phyloP scores from a whole-genome alignment of 352 stramenopile species.

The Globisporangium cystogenes region DNA sequence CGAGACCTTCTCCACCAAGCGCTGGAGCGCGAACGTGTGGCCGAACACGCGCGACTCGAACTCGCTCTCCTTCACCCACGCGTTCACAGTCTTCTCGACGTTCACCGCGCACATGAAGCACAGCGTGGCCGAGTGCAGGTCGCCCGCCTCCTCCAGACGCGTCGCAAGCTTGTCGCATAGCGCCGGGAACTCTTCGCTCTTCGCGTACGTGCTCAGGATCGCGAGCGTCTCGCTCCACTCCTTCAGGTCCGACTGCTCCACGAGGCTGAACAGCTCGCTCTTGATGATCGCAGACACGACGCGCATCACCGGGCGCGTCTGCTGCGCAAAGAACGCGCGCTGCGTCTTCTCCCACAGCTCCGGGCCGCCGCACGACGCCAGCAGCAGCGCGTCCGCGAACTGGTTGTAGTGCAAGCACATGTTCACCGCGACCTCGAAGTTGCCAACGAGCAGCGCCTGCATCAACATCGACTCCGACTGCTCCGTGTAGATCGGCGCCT shows the following conservation, averaged over 20 bases:
- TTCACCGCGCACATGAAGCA: conserved; percentile 98
- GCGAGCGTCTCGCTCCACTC: conserved; percentile 97
- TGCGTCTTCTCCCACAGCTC: conserved; percentile 97
- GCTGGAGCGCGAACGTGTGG: conserved; percentile 87
- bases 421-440: conserved; percentile 98
- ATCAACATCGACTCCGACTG: conserved; percentile 92
- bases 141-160: conserved; percentile 87
- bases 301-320: conserved; percentile 91
- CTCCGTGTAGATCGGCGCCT: conserved; percentile 75
- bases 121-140: conserved; percentile 89
- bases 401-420: conserved; percentile 95
- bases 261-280: conserved; percentile 82
- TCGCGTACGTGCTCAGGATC: conserved; percentile 97
- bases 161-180: conserved; percentile 94
- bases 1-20: conserved; percentile 96
- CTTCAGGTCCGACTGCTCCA: conserved; percentile 86
- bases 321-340: conserved; percentile 90
- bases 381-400: conserved; percentile 94
- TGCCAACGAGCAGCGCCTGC: conserved; percentile 95
- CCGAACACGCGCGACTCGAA: conserved; percentile 59
- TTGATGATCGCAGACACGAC: conserved; percentile 96
- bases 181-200: conserved; percentile 95
- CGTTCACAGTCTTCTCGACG: conserved; percentile 79
- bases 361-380: conserved; percentile 90
- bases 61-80: conserved; percentile 90